A percentile compares a stretch with the other conserved stretches of the same genome.
Evolutionary conservation across 495 filamentous ascomycete genomes (phyloP).

Genomic region (Neurospora sp.): DNA sequence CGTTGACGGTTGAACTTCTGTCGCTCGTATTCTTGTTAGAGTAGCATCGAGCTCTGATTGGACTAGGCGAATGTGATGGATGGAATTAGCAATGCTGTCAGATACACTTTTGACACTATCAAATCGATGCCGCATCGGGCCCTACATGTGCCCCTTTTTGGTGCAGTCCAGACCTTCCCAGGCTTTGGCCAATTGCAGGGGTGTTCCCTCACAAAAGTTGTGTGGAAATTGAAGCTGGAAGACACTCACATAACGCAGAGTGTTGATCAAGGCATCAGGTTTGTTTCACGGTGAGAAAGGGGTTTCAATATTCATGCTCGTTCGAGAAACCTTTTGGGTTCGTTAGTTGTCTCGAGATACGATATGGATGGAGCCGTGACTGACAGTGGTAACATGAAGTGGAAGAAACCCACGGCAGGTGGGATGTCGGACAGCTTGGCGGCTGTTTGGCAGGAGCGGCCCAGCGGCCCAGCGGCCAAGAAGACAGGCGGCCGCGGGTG

Average conservation of each 20-base stretch:
- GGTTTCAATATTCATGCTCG: background rate
- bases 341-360: background rate
- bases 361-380: background rate
- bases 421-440: background rate
- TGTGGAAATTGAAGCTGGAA: background rate
- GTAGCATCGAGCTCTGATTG: background rate
- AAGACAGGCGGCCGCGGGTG: background rate
- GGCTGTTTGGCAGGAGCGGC: background rate
- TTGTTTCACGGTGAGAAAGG: background rate
- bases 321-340: background rate
- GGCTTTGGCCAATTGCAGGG: background rate
- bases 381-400: background rate
- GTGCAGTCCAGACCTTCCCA: background rate
- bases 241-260: background rate
- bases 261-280: background rate
- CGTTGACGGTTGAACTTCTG: background rate
- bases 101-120: background rate
- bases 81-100: background rate
- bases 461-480: background rate
- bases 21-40: background rate
- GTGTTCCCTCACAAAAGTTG: background rate
- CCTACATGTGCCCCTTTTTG: background rate
- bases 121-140: background rate
- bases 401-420: background rate
- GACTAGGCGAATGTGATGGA: background rate